Base-by-base conservation (phyloP, 2,329 filamentous ascomycete genomes). In the Huntiella bhutanensis region DNA sequence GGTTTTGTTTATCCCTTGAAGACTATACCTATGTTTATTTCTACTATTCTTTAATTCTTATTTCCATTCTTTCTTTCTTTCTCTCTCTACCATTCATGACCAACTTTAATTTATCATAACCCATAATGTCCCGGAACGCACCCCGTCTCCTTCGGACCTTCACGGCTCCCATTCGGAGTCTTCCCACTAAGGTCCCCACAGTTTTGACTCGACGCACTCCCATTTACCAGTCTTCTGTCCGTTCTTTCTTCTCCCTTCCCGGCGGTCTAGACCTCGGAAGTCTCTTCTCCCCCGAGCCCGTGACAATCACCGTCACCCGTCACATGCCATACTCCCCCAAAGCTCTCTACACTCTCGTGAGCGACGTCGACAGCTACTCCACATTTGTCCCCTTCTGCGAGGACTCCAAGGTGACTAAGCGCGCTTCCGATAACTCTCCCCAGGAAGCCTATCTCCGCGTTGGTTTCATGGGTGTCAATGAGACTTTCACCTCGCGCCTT, bases 321-420 rank as follows among this genome's bases (percentile, higher is more conserved):
- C 80, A 71, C 3, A 78, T 96, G 11, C 81, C 82, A 11, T 92
- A 92, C 67, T 64, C 77, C 1, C 67, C 76, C 32, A 56, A 62
- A 4, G 67, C 75, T 1, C 77, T 98, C 54, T 98, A 91, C 73
- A 68, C 70, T 53, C 72, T 95, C 46, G 87, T 98, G 60, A 77
- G 86, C 63, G 85, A 95, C 62, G 77, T 98, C 53, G 75, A 84
- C 60, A 76, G 75, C 52, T 98, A 98, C 72, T 67, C 71, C 34
- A 60, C 68, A 53, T 98, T 96, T 68, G 75, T 98, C n/a, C 91
- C 91, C 8, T 95, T 92, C 71, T 93, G 88, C 64, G 72, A 75
- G 38, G 68, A 68, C 40, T 87, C 82, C 34, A 71, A 69, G 51
- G 85, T 96, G 36, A 94, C 85, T 1, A 68, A 70, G 49, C 85